phyloP scores from a whole-genome alignment of 2,329 filamentous ascomycete genomes.

The Pestalotiopsis sp. region DNA sequence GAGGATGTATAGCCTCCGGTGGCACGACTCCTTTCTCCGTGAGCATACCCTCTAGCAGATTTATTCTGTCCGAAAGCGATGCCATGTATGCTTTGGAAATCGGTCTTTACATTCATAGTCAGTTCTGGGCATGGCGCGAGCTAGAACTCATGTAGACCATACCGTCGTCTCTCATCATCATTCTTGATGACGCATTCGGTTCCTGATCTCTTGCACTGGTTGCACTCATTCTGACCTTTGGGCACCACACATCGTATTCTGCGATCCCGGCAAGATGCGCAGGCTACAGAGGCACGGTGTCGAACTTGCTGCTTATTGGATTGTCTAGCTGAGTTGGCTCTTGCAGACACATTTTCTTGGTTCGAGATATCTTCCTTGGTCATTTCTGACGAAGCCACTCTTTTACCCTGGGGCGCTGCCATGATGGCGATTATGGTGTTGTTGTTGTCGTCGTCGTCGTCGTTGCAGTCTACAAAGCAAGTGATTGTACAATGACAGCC shows the following conservation, averaged over 20 bases:
- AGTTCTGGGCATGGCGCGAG: conserved; percentile 4
- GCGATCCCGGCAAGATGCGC: conserved; percentile 53
- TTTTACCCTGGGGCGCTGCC: conserved; percentile 16
- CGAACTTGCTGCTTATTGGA: conserved; percentile 40
- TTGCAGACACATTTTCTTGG: conserved; percentile 38
- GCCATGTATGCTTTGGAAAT: conserved; percentile 62
- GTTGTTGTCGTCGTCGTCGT: too few relatives aligned
- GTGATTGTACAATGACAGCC: too few relatives aligned
- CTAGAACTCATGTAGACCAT: conserved; percentile 20
- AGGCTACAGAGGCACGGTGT: conserved; percentile 56
- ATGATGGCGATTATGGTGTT: conserved; percentile 2
- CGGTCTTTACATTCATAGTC: conserved; percentile 39
- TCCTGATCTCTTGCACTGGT: conserved; percentile 53
- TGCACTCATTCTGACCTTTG: conserved; percentile 51
- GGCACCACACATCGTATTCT: conserved; percentile 55
- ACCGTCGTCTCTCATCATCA: conserved; percentile 59
- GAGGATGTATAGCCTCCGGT: conserved; percentile 55
- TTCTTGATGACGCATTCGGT: conserved; percentile 58
- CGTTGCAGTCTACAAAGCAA: too few relatives aligned
- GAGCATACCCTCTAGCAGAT: conserved; percentile 54
- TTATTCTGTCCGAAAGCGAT: conserved; percentile 56
- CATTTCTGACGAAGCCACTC: conserved; percentile 19
- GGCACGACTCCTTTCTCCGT: conserved; percentile 50
- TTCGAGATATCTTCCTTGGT: conserved; percentile 25
- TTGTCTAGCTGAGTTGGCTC: conserved; percentile 26